Percentiles rank a stretch among this genome's conserved stretches.
phyloP scores from a whole-genome alignment of 1,139 yeast genomes.

The Magnusiomyces tetraspermus region DNA sequence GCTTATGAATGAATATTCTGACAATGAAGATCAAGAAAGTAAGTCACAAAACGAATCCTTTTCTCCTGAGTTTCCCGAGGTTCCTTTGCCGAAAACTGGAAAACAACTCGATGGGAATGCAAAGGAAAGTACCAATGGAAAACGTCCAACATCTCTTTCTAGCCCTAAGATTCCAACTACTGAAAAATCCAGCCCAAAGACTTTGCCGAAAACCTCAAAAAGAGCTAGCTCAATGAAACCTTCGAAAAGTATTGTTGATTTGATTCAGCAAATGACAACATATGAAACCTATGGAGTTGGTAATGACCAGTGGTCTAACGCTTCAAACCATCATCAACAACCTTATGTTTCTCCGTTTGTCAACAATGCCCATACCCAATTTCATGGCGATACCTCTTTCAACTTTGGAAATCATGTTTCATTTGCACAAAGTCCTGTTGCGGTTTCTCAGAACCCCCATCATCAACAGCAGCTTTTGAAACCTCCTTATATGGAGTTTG shows the following conservation, averaged over 20 bases:
- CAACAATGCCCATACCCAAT: no score
- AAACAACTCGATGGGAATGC: not conserved
- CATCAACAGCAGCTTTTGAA: conserved; percentile 14
- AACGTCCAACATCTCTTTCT: no score
- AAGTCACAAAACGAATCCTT: no score
- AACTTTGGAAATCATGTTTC: not conserved
- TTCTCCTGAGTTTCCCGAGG: no score
- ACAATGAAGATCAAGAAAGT: not conserved
- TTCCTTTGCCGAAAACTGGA: no score
- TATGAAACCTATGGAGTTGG: conserved; percentile 19
- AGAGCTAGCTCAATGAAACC: not conserved
- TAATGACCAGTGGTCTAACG: not conserved
- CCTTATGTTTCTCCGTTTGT: no score
- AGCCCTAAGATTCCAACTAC: no score
- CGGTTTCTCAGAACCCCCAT: not conserved
- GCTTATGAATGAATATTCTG: conserved; percentile 2
- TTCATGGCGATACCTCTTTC: not conserved
- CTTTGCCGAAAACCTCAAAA: no score
- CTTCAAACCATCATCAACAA: not conserved
- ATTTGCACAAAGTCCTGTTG: not conserved
- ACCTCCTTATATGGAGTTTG: conserved; percentile 8
- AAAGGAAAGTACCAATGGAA: no score
- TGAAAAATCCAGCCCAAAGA: no score
- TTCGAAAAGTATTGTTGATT: not conserved
- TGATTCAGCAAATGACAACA: not conserved